These are phyloP conservation scores for Salvia miltiorrhiza DNA, from an alignment of 257 asterid species.

Conservation along the genomic window DNA sequence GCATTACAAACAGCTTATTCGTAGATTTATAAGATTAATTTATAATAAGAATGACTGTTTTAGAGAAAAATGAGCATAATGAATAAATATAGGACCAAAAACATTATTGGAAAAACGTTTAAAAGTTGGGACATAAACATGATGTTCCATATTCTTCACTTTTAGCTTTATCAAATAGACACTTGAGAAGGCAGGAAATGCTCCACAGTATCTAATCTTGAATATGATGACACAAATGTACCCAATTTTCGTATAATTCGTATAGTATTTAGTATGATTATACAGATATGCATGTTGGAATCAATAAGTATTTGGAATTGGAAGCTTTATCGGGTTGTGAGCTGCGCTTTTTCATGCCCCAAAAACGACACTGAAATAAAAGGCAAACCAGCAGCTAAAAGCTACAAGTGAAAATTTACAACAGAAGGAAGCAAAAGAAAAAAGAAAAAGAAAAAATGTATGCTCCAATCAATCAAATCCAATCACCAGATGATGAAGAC, in stretches of 20 bases:
- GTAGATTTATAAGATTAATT: too few species aligned
- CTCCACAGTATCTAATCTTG: neutral
- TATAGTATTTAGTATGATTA: too few species aligned
- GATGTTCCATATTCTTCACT: too few species aligned
- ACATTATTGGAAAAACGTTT: too few species aligned
- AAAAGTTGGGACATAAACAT: too few species aligned
- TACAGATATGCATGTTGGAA: neutral
- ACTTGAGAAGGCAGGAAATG: too few species aligned
- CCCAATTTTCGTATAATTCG: neutral
- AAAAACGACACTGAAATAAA: slow-evolving; percentile 12
- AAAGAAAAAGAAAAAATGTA: slow-evolving; percentile 9
- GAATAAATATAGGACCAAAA: too few species aligned
- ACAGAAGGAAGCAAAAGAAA: neutral
- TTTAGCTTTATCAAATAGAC: too few species aligned
- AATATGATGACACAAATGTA: neutral
- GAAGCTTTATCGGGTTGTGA: slow-evolving; percentile 10
- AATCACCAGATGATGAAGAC: slow-evolving; percentile 18
- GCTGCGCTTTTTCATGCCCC: slow-evolving; percentile 23
- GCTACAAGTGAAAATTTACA: neutral
- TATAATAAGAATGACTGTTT: too few species aligned
- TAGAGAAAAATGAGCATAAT: too few species aligned
- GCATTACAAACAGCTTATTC: too few species aligned
- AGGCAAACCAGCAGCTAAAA: slow-evolving; percentile 17
- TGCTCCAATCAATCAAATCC: slow-evolving; percentile 26
- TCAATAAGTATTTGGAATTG: neutral